These are phyloP conservation scores for Kwoniella botswanensis DNA, from an alignment of 768 basidiomycete species.

Conservation along the genomic window DNA sequence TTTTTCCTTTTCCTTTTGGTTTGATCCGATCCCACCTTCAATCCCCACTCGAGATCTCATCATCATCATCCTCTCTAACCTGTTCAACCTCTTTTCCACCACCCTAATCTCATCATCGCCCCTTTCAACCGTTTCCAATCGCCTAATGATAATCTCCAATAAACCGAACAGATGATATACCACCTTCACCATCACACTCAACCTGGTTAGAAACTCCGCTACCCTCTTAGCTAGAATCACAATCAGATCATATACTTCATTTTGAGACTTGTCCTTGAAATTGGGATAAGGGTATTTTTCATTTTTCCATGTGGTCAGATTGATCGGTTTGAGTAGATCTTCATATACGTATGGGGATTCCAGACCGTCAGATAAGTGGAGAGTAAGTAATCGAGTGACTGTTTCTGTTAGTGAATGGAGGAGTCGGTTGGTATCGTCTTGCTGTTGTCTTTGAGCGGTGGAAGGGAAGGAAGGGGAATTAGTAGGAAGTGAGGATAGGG, in stretches of 20 bases:
- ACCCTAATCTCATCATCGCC: too few species aligned
- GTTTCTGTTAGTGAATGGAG: background rate
- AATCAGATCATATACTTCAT: conserved; percentile 3
- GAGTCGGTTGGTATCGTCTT: background rate
- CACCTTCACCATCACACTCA: background rate
- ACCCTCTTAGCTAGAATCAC: background rate
- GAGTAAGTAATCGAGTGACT: background rate
- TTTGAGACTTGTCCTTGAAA: background rate
- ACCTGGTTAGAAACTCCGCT: background rate
- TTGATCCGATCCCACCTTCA: background rate
- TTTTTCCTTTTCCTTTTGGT: too few species aligned
- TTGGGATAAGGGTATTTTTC: background rate
- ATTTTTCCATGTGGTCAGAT: background rate
- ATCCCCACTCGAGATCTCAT: too few species aligned
- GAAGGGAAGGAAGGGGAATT: background rate
- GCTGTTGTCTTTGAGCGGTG: background rate
- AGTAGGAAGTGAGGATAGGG: background rate
- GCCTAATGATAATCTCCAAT: background rate
- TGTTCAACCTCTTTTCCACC: background rate
- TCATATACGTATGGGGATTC: conserved; percentile 2
- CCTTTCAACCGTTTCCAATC: background rate
- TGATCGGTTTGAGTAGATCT: conserved; percentile 8
- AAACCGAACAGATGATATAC: background rate
- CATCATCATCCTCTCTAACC: background rate
- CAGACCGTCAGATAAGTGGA: background rate